A percentile compares a stretch with the other conserved stretches of the same genome.
These are phyloP conservation scores for Fusarium decemcellulare DNA, from an alignment of 2,329 filamentous ascomycete species.

Conservation along the genomic window DNA sequence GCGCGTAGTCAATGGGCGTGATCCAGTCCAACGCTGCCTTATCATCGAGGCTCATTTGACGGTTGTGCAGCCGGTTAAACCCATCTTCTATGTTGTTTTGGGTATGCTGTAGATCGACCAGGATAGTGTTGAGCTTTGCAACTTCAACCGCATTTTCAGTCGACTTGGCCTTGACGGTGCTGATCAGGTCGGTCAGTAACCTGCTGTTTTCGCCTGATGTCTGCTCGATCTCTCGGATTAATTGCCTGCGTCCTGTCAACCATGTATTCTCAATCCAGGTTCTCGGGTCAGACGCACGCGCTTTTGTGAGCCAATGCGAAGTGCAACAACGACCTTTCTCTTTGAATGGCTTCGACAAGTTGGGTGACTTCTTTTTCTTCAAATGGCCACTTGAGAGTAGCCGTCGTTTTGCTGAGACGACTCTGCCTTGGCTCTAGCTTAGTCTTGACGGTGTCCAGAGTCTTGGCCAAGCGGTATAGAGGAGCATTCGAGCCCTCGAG, in stretches of 20 bases:
- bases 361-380: conserved; percentile 32
- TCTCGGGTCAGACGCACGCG: not conserved
- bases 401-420: not conserved
- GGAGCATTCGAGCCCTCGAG: conserved; percentile 38
- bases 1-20: not conserved
- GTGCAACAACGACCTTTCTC: conserved; percentile 5
- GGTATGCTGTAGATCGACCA: not conserved
- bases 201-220: not conserved
- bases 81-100: not conserved
- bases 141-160: not conserved
- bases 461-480: conserved; percentile 18
- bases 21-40: not conserved
- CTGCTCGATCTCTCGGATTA: not conserved
- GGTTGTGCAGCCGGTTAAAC: not conserved
- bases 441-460: conserved; percentile 21
- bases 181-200: not conserved
- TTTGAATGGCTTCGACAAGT: not conserved
- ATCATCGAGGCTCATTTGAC: not conserved
- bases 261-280: too few species aligned
- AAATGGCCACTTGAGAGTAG: conserved; percentile 18
- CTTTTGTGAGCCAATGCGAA: conserved; percentile 7
- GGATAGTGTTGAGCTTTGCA: not conserved
- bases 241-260: not conserved
- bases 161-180: not conserved
- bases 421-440: conserved; percentile 27